A percentile compares a stretch with the other conserved stretches of the same genome.
phyloP scores from a whole-genome alignment of 768 basidiomycete species.

The Russula abietina region DNA sequence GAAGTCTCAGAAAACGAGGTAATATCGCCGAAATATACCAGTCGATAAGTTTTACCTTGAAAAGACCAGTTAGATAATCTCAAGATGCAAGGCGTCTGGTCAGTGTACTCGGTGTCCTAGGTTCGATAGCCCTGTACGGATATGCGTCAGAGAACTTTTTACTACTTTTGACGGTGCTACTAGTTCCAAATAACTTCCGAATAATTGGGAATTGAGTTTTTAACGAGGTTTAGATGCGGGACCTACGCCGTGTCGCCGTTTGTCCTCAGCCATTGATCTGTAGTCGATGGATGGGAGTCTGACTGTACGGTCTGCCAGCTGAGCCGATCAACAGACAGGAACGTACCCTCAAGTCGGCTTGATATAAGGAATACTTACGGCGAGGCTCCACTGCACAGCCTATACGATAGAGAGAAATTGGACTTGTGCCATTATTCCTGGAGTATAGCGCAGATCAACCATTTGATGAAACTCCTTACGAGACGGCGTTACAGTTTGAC shows the following conservation, averaged over 20 bases:
- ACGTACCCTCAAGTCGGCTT: constrained; percentile 67
- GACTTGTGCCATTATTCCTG: not conserved
- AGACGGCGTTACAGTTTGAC: too few species aligned
- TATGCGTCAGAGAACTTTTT: not conserved
- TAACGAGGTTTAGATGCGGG: not conserved
- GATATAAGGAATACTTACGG: not conserved
- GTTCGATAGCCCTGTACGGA: constrained; percentile 53
- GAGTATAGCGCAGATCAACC: not conserved
- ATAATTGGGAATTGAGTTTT: not conserved
- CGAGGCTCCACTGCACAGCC: not conserved
- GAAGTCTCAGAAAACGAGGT: constrained; percentile 58
- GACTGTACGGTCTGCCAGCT: constrained; percentile 56
- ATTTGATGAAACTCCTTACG: too few species aligned
- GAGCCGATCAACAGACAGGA: constrained; percentile 58
- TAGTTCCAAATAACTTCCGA: constrained; percentile 48
- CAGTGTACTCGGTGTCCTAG: constrained; percentile 47
- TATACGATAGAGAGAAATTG: not conserved
- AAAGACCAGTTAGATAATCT: not conserved
- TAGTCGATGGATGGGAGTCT: constrained; percentile 76
- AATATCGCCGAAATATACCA: constrained; percentile 70
- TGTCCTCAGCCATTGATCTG: constrained; percentile 57
- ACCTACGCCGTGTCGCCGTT: constrained; percentile 48
- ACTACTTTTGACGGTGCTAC: constrained; percentile 53
- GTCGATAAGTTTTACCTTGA: constrained; percentile 62
- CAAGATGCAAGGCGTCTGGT: not conserved